Conservation (phyloP, 805 yeast genomes). For the Cyberlindnera amylophila region DNA sequence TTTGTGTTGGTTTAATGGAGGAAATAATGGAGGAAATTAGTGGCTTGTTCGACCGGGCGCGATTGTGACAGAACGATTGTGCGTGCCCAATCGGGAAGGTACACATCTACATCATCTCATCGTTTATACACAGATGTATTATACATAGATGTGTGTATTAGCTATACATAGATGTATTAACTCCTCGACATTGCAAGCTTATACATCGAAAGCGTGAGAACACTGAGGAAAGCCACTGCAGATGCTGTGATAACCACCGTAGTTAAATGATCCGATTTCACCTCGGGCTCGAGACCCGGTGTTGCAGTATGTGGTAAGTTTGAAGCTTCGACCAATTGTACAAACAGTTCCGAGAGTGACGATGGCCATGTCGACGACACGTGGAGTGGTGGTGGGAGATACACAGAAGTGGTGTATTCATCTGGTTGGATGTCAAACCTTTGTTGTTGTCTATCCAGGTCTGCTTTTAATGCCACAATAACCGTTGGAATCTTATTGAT, state of each 20-base stretch:
- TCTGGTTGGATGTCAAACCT: constrained; percentile 85
- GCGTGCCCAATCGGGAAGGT: too few species aligned
- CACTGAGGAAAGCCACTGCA: constrained; percentile 61
- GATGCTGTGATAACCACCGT: constrained; percentile 58
- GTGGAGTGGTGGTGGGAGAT: constrained; percentile 79
- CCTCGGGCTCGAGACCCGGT: constrained; percentile 69
- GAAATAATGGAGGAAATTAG: too few species aligned
- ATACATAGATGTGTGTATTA: too few species aligned
- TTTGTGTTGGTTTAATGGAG: too few species aligned
- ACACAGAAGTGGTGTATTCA: constrained; percentile 63
- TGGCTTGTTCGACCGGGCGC: too few species aligned
- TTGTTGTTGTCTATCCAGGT: constrained; percentile 92
- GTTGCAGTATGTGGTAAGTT: constrained; percentile 74
- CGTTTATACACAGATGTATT: too few species aligned
- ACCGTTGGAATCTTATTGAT: constrained; percentile 72
- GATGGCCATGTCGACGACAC: constrained; percentile 89
- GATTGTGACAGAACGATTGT: too few species aligned
- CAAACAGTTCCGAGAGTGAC: constrained; percentile 78
- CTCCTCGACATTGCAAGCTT: constrained; percentile 29
- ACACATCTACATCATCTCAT: too few species aligned
- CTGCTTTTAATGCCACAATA: constrained; percentile 92
- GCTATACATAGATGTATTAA: too few species aligned
- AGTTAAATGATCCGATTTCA: constrained; percentile 47
- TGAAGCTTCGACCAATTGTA: constrained; percentile 87
- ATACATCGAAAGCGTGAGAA: constrained; percentile 63